Evolutionary conservation across 1,284 basidiomycete species (phyloP).

Genomic region (Schizophyllum amplum): DNA sequence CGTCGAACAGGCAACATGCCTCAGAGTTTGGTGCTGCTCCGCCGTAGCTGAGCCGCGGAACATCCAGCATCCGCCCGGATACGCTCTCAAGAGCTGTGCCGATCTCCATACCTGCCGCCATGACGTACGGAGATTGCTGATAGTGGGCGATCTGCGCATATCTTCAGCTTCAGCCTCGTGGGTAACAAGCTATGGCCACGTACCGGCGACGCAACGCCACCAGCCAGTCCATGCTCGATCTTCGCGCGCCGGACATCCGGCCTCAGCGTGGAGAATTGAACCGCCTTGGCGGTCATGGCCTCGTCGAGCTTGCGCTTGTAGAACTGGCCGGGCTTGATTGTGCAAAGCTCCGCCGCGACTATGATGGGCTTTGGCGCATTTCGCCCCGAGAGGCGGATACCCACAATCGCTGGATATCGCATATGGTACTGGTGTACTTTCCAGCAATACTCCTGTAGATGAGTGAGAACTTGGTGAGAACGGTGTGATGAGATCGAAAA

Average conservation of each 20-base stretch:
- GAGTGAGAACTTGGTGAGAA: too few species aligned
- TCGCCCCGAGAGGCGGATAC: constrained; percentile 24
- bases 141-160: constrained; percentile 8
- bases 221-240: constrained; percentile 25
- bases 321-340: too few species aligned
- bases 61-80: constrained; percentile 3
- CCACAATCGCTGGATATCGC: constrained; percentile 24
- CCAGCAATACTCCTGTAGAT: too few species aligned
- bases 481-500: too few species aligned
- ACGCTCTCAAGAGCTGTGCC: background rate
- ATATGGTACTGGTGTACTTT: background rate
- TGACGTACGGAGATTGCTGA: constrained; percentile 2
- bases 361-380: constrained; percentile 15
- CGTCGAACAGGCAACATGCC: background rate
- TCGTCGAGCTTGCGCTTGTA: too few species aligned
- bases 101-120: constrained; percentile 9
- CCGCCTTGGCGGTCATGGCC: constrained; percentile 23
- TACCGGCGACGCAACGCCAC: constrained; percentile 8
- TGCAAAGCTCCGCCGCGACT: too few species aligned
- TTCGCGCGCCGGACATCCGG: constrained; percentile 28
- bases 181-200: too few species aligned
- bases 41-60: constrained; percentile 5
- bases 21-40: background rate
- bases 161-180: too few species aligned
- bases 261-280: constrained; percentile 33